Conservation (phyloP, 2,329 filamentous ascomycete species). For the Zymoseptoria ardabiliae region DNA sequence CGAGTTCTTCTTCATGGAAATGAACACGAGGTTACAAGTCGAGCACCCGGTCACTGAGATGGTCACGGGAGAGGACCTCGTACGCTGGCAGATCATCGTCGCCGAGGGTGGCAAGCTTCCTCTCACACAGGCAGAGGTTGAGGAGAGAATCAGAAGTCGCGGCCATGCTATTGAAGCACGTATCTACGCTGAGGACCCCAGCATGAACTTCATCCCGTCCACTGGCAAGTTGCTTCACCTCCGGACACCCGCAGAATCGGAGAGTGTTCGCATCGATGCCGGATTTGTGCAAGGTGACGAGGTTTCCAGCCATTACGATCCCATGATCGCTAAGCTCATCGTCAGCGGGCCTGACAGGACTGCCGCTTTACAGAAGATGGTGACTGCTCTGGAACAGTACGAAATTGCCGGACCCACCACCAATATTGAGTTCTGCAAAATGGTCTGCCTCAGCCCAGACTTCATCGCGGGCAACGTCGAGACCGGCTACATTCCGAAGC, state of each 20-base stretch:
- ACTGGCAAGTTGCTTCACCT: slow-evolving; percentile 83
- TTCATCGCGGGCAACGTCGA: slow-evolving; percentile 87
- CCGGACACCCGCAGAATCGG: slow-evolving; percentile 58
- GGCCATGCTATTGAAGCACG: slow-evolving; percentile 92
- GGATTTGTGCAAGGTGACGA: slow-evolving; percentile 88
- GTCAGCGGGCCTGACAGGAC: slow-evolving; percentile 72
- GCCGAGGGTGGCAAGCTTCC: slow-evolving; percentile 64
- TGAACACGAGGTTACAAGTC: slow-evolving; percentile 81
- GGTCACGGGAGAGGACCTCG: slow-evolving; percentile 69
- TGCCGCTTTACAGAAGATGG: slow-evolving; percentile 75
- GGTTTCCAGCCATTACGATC: slow-evolving; percentile 91
- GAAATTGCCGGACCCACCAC: slow-evolving; percentile 89
- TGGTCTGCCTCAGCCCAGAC: slow-evolving; percentile 69
- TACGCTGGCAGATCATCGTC: slow-evolving; percentile 91
- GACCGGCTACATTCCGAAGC: slow-evolving; percentile 92
- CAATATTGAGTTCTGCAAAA: slow-evolving; percentile 94
- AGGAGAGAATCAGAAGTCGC: slow-evolving; percentile 61
- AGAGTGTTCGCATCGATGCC: slow-evolving; percentile 82
- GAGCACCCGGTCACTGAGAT: slow-evolving; percentile 91
- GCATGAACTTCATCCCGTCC: slow-evolving; percentile 86
- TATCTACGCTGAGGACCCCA: slow-evolving; percentile 93
- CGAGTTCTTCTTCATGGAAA: slow-evolving; percentile 65
- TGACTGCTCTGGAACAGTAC: slow-evolving; percentile 74
- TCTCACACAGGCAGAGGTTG: slow-evolving; percentile 57
- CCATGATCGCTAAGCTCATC: slow-evolving; percentile 98